Evolutionary conservation across 31 red algal species (phyloP), one percentile per base, ranked within the genome.

Genomic region (Bonnemaisonia californica): DNA sequence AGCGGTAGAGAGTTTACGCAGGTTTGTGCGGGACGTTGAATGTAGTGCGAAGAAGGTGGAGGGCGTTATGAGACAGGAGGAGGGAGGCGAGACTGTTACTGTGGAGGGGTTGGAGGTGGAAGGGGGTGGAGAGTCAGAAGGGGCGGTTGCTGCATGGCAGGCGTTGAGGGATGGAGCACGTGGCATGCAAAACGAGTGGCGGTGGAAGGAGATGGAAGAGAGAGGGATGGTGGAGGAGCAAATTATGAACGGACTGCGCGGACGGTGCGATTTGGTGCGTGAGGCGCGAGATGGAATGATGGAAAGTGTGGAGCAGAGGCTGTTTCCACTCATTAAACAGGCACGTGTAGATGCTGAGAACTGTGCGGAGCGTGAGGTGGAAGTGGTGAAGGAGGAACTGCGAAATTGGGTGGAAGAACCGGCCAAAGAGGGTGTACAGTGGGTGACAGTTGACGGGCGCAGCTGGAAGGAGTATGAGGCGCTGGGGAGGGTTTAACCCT

Each of bases 331-430:
- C 19, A 36, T 36, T 3, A 0, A 68, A 16, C 3, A 32, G 29
- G 63, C n/a, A 3, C n/a, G 29, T 26, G 23, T 30, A 23, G 63
- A 68, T 3, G 27, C 63, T 4, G 4, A 0, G 22, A 36, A 16
- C 7, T 36, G 29, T 30, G 11, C 12, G 7, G 63, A 68, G 23
- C 30, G 30, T 26, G 63, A 68, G 27, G 63, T 68, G 63, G 11
- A 19, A 33, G n/a, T 32, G 0, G 63, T 68, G 63, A 30, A 68
- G 63, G 63, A 68, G 63, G 63, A 68, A 32, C 22, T 68, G 63
- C 18, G 27, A 19, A 68, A 68, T 68, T 68, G 63, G 63, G 30
- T 68, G 27, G 45, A 51, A 51, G 45, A 51, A 29, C 74, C 74
- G 4, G 74, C 35, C 19, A 2, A 38, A 2, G 57, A 78, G 2